Evolutionary conservation across 441 rosid species (phyloP).

Genomic region (Adansonia grandidieri): DNA sequence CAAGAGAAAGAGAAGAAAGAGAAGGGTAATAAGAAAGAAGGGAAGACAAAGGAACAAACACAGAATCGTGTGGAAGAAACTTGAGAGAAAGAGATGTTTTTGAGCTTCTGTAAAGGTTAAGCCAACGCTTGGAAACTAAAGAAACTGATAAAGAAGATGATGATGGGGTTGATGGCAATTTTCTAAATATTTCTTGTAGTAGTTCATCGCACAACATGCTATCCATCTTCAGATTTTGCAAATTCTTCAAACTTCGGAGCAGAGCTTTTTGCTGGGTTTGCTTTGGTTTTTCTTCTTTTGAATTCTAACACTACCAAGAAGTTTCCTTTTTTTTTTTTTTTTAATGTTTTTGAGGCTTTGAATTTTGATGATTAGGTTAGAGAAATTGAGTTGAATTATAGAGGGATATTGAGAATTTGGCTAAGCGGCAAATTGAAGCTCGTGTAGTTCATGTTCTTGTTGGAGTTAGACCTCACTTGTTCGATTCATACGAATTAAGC

Average conservation of each 20-base stretch:
- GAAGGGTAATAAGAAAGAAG: slow-evolving; percentile 60
- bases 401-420: not conserved
- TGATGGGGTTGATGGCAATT: slow-evolving; percentile 46
- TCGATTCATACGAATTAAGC: no score
- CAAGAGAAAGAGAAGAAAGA: slow-evolving; percentile 59
- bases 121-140: slow-evolving; percentile 91
- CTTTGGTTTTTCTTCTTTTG: no score
- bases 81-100: slow-evolving; percentile 68
- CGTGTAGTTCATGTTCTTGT: no score
- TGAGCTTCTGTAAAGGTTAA: slow-evolving; percentile 68
- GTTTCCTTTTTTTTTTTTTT: not conserved
- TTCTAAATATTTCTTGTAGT: slow-evolving; percentile 68
- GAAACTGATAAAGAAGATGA: slow-evolving; percentile 48
- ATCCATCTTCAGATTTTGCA: slow-evolving; percentile 43
- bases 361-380: not conserved
- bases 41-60: slow-evolving; percentile 49
- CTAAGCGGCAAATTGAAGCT: no score
- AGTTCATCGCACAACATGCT: slow-evolving; percentile 69
- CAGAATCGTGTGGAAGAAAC: slow-evolving; percentile 34
- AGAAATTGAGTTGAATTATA: slow-evolving; percentile 3
- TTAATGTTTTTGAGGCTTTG: not conserved
- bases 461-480: no score
- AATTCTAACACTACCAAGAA: no score
- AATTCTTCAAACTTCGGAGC: slow-evolving; percentile 5
- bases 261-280: no score